Evolutionary conservation across 352 stramenopile genomes (phyloP).

Genomic region (Phytopythium delawarense): DNA sequence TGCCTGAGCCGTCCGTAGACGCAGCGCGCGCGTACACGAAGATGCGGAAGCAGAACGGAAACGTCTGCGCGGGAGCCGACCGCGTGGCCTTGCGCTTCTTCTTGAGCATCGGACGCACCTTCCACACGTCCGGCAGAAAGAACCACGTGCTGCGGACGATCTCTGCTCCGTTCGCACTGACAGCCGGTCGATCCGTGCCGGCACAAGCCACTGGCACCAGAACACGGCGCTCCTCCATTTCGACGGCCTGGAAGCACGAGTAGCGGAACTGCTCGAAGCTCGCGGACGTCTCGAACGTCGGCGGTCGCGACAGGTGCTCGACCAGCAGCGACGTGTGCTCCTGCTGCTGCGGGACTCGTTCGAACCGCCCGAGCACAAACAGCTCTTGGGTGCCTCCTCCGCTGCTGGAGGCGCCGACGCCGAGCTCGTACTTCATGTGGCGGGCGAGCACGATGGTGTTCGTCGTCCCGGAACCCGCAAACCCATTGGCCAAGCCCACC

Average conservation of each 20-base stretch:
- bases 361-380: conserved; percentile 76
- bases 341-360: conserved; percentile 68
- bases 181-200: conserved; percentile 4
- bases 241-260: conserved; percentile 73
- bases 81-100: conserved; percentile 88
- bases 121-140: conserved; percentile 86
- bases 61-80: conserved; percentile 74
- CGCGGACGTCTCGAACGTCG: conserved; percentile 34
- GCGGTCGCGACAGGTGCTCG: conserved; percentile 35
- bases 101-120: conserved; percentile 85
- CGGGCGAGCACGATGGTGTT: conserved; percentile 13
- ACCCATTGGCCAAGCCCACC: neutral
- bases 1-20: conserved; percentile 3
- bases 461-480: neutral
- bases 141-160: conserved; percentile 76
- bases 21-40: conserved; percentile 52
- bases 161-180: neutral
- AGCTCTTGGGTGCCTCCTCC: conserved; percentile 46
- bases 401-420: conserved; percentile 30
- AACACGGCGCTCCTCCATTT: conserved; percentile 70
- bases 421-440: conserved; percentile 58
- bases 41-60: conserved; percentile 84
- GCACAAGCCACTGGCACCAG: conserved; percentile 12
- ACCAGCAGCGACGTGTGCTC: conserved; percentile 38
- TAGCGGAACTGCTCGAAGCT: conserved; percentile 77